Evolutionary conservation across 768 basidiomycete species (phyloP).

Genomic region (Hericium rajendrae): DNA sequence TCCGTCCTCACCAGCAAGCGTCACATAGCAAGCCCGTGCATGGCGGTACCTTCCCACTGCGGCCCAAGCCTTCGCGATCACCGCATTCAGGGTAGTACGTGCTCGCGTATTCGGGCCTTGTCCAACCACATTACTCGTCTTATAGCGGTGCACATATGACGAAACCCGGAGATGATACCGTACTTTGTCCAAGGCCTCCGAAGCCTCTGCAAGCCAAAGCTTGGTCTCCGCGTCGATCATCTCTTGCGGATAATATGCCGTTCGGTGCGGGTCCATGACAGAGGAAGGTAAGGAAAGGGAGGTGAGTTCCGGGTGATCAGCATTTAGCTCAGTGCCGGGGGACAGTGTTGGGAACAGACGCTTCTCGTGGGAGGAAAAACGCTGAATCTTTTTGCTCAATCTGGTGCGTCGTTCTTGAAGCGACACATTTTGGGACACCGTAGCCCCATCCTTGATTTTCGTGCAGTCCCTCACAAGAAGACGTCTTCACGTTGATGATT

Average conservation of each 20-base stretch:
- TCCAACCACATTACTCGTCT: slow-evolving; percentile 1
- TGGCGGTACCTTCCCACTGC: neutral
- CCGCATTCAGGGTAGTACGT: neutral
- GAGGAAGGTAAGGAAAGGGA: slow-evolving; percentile 3
- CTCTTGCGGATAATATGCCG: neutral
- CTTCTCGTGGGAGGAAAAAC: neutral
- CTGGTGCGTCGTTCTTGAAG: neutral
- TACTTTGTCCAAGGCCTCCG: slow-evolving; percentile 3
- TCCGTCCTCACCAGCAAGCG: neutral
- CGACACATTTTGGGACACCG: neutral
- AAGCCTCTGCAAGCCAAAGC: slow-evolving; percentile 8
- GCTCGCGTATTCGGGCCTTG: slow-evolving; percentile 5
- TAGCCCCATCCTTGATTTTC: neutral
- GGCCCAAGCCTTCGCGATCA: neutral
- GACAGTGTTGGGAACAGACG: neutral
- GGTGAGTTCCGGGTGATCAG: neutral
- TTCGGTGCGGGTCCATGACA: neutral
- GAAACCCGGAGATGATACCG: slow-evolving; percentile 1
- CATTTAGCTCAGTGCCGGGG: neutral
- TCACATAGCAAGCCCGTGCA: neutral
- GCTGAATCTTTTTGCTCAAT: neutral
- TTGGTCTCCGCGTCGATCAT: neutral
- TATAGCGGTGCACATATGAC: slow-evolving; percentile 2
- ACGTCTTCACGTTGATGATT: neutral
- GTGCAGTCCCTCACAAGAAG: neutral